Percentiles rank a stretch among this genome's conserved stretches.
phyloP scores from a whole-genome alignment of 2,329 filamentous ascomycete genomes.

The Alternaria sp. region DNA sequence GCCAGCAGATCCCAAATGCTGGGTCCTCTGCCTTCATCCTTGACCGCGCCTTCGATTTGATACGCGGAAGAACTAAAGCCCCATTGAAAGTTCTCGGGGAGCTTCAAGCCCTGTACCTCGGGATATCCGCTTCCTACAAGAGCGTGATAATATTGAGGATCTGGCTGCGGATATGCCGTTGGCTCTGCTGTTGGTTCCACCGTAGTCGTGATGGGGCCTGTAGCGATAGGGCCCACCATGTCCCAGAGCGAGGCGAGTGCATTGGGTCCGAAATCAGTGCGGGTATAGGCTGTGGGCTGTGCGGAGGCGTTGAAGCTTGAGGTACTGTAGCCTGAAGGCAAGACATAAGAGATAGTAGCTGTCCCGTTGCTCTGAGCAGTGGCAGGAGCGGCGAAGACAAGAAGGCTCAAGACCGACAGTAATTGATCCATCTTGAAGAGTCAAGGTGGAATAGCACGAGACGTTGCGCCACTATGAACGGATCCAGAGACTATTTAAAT shows the following conservation, averaged over 20 bases:
- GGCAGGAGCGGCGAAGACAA: conserved; percentile 20
- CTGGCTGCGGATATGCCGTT: conserved; percentile 48
- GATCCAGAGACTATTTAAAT: conserved; percentile 14
- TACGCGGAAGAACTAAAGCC: conserved; percentile 51
- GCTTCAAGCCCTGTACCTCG: conserved; percentile 44
- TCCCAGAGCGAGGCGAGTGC: conserved; percentile 56
- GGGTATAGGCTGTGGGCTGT: conserved; percentile 52
- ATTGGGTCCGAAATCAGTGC: conserved; percentile 56
- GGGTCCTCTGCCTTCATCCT: conserved; percentile 52
- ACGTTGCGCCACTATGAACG: not conserved
- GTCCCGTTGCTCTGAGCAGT: conserved; percentile 25
- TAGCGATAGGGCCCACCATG: conserved; percentile 52
- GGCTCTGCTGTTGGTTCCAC: conserved; percentile 54
- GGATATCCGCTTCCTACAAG: conserved; percentile 48
- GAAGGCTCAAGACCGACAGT: conserved; percentile 17
- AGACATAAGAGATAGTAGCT: conserved; percentile 34
- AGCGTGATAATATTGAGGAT: conserved; percentile 50
- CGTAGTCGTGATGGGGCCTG: conserved; percentile 52
- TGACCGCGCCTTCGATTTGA: conserved; percentile 54
- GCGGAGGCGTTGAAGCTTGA: conserved; percentile 52
- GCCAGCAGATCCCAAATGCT: conserved; percentile 55
- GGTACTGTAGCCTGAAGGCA: conserved; percentile 45
- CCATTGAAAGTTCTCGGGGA: conserved; percentile 54
- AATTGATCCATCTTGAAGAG: conserved; percentile 29
- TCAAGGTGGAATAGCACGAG: not conserved